Evolutionary conservation across 2,329 filamentous ascomycete species (phyloP), one percentile per base, ranked within the genome.

Genomic region (Neodidymelliopsis sp.): DNA sequence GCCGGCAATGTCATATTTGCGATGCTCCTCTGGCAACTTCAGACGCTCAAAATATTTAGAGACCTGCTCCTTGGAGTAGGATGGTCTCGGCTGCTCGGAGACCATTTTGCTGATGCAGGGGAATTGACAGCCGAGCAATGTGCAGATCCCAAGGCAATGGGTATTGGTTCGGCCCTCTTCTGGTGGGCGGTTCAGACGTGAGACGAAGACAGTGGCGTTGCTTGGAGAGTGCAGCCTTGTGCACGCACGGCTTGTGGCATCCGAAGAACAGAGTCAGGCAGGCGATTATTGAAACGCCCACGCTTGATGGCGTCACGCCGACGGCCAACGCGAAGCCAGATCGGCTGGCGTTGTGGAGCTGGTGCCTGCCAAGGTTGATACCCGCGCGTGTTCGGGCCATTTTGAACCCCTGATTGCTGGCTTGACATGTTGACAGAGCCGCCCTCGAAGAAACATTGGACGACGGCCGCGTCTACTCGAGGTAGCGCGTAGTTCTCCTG

Each of bases 21-120:
- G 65, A 29, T 64, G 51, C 25, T 59, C 41, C 15, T 62, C 36
- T 0, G 68, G 54, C 23, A 75, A 39, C 29, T 60, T 56, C 22
- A 75, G 61, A 22, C 69, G 68, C n/a, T 67, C 62, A 20, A 72
- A 69, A 42, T 74, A 75, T n/a, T 60, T 46, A 2, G 51, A 47
- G 22, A 73, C 47, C 50, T 74, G 69, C 12, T 64, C 56, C 12
- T 33, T 49, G 7, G 66, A 53, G 59, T 60, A 67, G 2, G 48
- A 44, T 15, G 62, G 57, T 37, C 60, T 54, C 25, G 51, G 50
- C 49, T 49, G 43, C 28, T 59, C 37, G 44, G 56, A 47, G 23
- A 59, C 37, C 63, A 69, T 67, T 42, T 16, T 43, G 41, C 36
- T 23, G 28, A 29, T 19, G 46, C 46, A 43, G 39, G 39, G 38